Evolutionary conservation across 305 asterid genomes (phyloP).

Genomic region (Fraxinus floribunda): DNA sequence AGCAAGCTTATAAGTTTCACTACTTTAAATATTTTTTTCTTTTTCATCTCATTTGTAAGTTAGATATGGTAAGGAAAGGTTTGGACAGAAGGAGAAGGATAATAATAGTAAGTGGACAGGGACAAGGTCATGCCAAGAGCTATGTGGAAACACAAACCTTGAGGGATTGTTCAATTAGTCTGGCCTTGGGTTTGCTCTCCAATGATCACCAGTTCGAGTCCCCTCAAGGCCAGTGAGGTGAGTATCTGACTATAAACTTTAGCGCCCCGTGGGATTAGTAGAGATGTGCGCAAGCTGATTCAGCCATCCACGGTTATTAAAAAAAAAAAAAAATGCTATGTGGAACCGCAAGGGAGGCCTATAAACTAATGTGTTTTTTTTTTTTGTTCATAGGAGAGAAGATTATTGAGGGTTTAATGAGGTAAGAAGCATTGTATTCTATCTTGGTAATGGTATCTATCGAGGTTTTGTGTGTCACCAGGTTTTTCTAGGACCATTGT

Average conservation of each 20-base stretch:
- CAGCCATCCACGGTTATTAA: no score
- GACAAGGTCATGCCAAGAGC: not conserved
- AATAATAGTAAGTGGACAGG: not conserved
- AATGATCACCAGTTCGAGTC: no score
- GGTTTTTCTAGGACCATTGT: not conserved
- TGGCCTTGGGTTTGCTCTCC: no score
- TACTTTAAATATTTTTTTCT: not conserved
- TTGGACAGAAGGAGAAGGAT: not conserved
- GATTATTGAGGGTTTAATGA: not conserved
- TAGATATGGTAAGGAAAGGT: not conserved
- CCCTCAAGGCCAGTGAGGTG: no score
- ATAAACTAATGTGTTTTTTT: not conserved
- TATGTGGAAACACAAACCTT: no score
- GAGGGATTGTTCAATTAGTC: no score
- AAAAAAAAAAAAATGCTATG: not conserved
- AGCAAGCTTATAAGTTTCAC: not conserved
- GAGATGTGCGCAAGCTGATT: no score
- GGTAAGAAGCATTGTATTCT: not conserved
- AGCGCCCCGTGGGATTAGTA: no score
- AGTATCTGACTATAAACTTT: no score
- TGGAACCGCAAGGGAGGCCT: not conserved
- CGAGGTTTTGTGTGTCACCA: not conserved
- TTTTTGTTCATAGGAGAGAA: not conserved
- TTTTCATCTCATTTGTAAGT: not conserved
- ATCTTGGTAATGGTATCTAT: not conserved